Base-by-base conservation (phyloP, 2,329 filamentous ascomycete genomes). In the Penicillium decumbens region DNA sequence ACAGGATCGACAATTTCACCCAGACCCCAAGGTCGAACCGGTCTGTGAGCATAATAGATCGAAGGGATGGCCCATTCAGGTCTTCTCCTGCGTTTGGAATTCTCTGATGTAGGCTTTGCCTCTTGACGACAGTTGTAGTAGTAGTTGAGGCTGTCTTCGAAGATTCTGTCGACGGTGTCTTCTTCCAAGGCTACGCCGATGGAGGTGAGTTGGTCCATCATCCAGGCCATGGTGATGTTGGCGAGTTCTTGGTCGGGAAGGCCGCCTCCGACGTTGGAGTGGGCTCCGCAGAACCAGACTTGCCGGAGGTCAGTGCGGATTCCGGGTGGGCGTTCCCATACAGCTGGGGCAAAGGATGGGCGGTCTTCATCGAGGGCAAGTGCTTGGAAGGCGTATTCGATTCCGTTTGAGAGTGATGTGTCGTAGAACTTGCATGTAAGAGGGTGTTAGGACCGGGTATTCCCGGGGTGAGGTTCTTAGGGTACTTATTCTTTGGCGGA, bases 191-290 rank as follows among this genome's bases (percentile, higher is more conserved):
- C 27, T 4, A 58, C 45, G 2, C 56, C 56, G 8, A 58, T 52
- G 1, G 54, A 56, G 7, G 49, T 41, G 4, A 58, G 41, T 27
- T 58, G 56, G 18, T 58, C 56, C 56, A 78, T 76, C 75, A 78
- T 77, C 75, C 75, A 78, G 1, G 75, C 74, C 13, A 78, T 64
- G 18, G 72, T 70, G 40, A 77, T 70, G 55, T 78, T 75, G 8
- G 75, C 70, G 29, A 77, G 66, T 40, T 75, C 72, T 54, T 75
- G 70, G 54, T 78, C 75, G 38, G 70, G 68, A 51, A 76, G 76
- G 3, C 74, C 72, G 2, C 72, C 72, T 37, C 76, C 76, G 27
- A 77, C 63, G 54, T 78, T 78, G 20, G 70, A 68, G 60, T 79
- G 75, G 7, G 71, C 68, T 38, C 75, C 75, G 1, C 73, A 73